Base-by-base conservation (phyloP, 2,329 filamentous ascomycete species). In the Claviceps spartinae region DNA sequence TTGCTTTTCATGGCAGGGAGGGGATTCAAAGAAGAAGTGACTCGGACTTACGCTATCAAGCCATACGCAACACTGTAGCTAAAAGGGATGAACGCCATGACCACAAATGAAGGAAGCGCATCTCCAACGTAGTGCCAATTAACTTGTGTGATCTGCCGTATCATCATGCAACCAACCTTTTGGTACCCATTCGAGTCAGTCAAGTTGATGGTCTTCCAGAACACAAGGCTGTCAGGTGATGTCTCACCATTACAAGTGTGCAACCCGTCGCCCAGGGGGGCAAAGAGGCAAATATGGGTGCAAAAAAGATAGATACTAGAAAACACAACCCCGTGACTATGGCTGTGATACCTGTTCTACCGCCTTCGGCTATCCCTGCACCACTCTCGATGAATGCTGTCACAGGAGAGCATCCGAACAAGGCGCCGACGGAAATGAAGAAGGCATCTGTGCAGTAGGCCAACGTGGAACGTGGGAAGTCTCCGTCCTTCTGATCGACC, bases 381-480 rank as follows among this genome's bases (percentile, higher is more conserved):
- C 83, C 84, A 47, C 81, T 85, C 63, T 88, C 85, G 54, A 88
- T 82, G 64, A 86, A 88, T 3, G 82, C 82, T 0, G 85, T 88
- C 0, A 86, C 80, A 0, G 85, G 85, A 0, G 84, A 83, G 44
- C 75, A 79, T 2, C 84, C 85, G 53, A 88, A 74, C 0, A 89
- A 70, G 0, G 81, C 78, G 3, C 83, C 83, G 48, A 88, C 77
- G 0, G 83, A 85, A 56, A 88, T 86, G 54, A 81, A 82, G 14
- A 82, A 66, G 1, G 85, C 84, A 57, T 89, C 85, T 3, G 78
- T 80, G 59, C 78, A 84, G 65, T 88, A 89, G 1, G 89, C 89
- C 36, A 91, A 69, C 1, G 88, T 88, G 2, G 86, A 90, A 42
- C 88, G 83, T 50, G 90, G 87, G 56, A 95, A 95, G 63, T 94